Percentiles rank a stretch among this genome's conserved stretches.
phyloP scores from a whole-genome alignment of 768 basidiomycete genomes.

The Tephrocybe rancida region DNA sequence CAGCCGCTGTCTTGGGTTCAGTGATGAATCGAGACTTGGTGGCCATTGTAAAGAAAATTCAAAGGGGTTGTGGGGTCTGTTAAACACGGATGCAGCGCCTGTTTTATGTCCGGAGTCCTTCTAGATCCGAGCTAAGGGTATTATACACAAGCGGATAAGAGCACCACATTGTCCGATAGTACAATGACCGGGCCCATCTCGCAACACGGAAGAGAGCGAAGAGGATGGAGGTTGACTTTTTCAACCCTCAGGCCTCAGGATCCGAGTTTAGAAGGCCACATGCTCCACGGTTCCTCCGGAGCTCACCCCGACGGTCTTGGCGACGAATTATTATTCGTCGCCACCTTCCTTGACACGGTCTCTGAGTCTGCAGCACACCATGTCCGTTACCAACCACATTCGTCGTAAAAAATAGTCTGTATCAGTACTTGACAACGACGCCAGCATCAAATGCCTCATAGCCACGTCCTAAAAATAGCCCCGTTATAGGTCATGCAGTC shows the following conservation, averaged over 20 bases:
- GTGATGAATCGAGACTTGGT: slow-evolving; percentile 50
- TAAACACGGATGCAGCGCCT: not conserved
- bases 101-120: slow-evolving; percentile 1
- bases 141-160: not conserved
- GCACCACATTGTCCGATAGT: not conserved
- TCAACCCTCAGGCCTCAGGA: not conserved
- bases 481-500: slow-evolving; percentile 2
- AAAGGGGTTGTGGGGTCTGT: not conserved
- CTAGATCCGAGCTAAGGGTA: slow-evolving; percentile 5
- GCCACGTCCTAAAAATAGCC: slow-evolving; percentile 11
- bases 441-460: not conserved
- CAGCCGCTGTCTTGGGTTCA: slow-evolving; percentile 77
- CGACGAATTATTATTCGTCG: not conserved
- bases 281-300: not conserved
- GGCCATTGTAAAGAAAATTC: slow-evolving; percentile 23
- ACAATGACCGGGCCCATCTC: not conserved
- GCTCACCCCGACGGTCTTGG: not conserved
- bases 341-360: too few relatives aligned
- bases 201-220: not conserved
- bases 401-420: not conserved
- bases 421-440: not conserved
- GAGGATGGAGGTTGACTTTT: not conserved
- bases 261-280: not conserved
- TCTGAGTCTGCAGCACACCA: not conserved
- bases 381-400: not conserved